A percentile compares a stretch with the other conserved stretches of the same genome.
phyloP scores from a whole-genome alignment of 768 basidiomycete genomes.

The Tulasnella sp. region DNA sequence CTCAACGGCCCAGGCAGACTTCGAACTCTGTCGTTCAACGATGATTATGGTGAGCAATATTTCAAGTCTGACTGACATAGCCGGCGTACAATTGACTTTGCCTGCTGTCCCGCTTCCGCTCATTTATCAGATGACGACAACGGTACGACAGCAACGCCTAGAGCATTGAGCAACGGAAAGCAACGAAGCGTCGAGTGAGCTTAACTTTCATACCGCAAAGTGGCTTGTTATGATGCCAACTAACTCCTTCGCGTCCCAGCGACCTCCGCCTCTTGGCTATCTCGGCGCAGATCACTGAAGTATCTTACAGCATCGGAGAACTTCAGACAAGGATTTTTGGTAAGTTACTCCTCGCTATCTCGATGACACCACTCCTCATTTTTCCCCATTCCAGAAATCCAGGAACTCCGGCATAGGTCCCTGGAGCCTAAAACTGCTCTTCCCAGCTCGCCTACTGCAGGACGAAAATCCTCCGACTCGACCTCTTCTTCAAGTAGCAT shows the following conservation, averaged over 20 bases:
- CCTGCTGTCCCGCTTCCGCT: not conserved
- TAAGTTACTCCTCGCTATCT: slow-evolving; percentile 36
- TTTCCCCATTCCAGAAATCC: slow-evolving; percentile 60
- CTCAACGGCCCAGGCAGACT: not conserved
- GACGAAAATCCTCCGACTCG: slow-evolving; percentile 17
- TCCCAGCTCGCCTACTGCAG: not conserved
- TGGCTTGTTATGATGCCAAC: not conserved
- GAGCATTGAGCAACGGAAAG: slow-evolving; percentile 15
- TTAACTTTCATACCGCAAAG: not conserved
- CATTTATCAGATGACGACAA: not conserved
- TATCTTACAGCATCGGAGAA: slow-evolving; percentile 81
- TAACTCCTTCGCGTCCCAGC: slow-evolving; percentile 39
- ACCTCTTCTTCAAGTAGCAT: slow-evolving; percentile 41
- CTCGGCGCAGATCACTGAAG: slow-evolving; percentile 81
- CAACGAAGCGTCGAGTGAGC: slow-evolving; percentile 26
- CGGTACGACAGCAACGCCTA: slow-evolving; percentile 12
- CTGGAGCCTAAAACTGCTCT: slow-evolving; percentile 40
- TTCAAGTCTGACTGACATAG: not conserved
- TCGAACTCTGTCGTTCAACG: not conserved
- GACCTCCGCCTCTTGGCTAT: slow-evolving; percentile 72
- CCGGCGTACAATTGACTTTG: not conserved
- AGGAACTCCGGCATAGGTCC: slow-evolving; percentile 83
- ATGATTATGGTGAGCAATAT: not conserved
- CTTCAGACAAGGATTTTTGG: slow-evolving; percentile 90
- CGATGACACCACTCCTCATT: not conserved